phyloP scores from a whole-genome alignment of 305 asterid genomes.

The Solanum aculeatissimum region DNA sequence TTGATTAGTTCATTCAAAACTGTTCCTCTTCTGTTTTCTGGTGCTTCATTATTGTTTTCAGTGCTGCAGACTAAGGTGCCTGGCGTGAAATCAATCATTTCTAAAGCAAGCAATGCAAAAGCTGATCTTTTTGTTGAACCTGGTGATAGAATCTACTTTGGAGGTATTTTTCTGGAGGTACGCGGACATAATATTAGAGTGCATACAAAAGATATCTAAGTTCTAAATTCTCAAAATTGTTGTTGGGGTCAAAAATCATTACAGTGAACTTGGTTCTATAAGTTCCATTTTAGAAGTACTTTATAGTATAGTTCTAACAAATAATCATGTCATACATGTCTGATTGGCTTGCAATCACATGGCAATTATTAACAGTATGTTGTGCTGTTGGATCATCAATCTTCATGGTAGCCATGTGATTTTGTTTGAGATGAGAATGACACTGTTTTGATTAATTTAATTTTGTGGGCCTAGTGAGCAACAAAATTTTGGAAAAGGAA shows the following conservation, averaged over 20 bases:
- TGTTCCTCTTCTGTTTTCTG: neutral
- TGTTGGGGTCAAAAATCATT: neutral
- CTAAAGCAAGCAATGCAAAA: conserved; percentile 89
- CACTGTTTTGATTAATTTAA: neutral
- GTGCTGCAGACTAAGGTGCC: conserved; percentile 61
- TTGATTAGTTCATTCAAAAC: neutral
- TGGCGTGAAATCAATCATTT: conserved; percentile 69
- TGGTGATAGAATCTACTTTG: conserved; percentile 73
- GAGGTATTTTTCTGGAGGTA: conserved; percentile 90
- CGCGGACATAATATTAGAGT: neutral
- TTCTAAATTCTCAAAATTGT: neutral
- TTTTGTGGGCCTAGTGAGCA: neutral
- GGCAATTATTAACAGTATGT: neutral
- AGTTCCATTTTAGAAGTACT: neutral
- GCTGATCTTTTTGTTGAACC: conserved; percentile 76
- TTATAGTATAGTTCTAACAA: neutral
- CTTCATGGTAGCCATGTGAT: neutral
- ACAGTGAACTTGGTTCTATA: neutral
- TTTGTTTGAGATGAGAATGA: neutral
- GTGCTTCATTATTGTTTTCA: neutral
- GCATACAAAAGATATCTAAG: neutral
- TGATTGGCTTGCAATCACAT: neutral
- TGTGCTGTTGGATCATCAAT: neutral
- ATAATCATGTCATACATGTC: neutral
- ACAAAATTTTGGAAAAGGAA: neutral